Percentiles rank a stretch among this genome's conserved stretches.
phyloP scores from a whole-genome alignment of 345 rosid species.

The Luvunga scandens region DNA sequence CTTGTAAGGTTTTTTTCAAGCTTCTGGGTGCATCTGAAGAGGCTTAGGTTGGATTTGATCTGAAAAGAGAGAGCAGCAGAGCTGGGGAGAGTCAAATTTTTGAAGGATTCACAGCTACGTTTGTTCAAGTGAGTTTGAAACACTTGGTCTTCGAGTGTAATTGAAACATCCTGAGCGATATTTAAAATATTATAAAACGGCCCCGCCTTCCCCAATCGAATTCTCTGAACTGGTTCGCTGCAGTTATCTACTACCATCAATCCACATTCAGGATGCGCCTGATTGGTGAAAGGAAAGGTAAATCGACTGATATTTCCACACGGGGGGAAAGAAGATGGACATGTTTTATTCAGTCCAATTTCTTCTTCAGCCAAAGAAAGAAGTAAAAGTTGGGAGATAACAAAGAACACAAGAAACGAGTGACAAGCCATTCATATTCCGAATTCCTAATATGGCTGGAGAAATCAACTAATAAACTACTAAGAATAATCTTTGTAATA shows the following conservation, averaged over 20 bases:
- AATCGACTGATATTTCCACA: conserved; percentile 25
- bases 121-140: not conserved
- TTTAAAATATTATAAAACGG: conserved; percentile 16
- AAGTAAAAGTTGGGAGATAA: not conserved
- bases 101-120: conserved; percentile 21
- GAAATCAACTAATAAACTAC: no score
- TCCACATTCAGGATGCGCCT: conserved; percentile 18
- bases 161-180: conserved; percentile 27
- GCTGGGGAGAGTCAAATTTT: conserved; percentile 24
- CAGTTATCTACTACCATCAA: conserved; percentile 29
- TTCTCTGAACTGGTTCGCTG: not conserved
- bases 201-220: conserved; percentile 29
- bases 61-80: conserved; percentile 24
- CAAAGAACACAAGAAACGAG: not conserved
- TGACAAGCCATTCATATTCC: not conserved
- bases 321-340: not conserved
- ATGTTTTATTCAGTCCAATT: not conserved
- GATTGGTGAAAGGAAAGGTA: conserved; percentile 19
- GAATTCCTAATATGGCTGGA: no score
- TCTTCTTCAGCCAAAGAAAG: conserved; percentile 1
- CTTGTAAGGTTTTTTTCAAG: not conserved
- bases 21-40: conserved; percentile 28
- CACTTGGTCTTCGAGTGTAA: conserved; percentile 20
- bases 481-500: no score
- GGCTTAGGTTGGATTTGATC: not conserved